Evolutionary conservation across 495 filamentous ascomycete species (phyloP), one percentile per base, ranked within the genome.

Genomic region (Neurospora discreta): DNA sequence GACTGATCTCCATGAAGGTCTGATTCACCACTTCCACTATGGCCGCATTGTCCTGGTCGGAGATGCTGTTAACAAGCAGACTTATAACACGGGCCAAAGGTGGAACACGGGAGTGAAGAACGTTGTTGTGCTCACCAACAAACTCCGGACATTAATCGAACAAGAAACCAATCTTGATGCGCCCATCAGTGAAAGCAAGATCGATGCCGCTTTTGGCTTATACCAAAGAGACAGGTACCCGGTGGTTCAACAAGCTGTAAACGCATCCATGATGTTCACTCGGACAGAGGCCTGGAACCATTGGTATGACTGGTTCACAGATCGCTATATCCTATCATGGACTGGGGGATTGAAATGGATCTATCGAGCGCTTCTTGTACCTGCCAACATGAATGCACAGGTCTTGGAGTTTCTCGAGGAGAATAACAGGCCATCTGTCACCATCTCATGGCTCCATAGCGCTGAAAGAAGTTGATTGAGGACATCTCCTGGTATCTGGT

Each of bases 1-100:
- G 72, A 65, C 70, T 18, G 70, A 70, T 38, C 68, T 85, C 1
- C 80, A 84, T 69, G 83, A 86, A 70, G 82, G 80, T 9, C 69
- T 82, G 16, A 72, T 82, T 60, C 71, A 80, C 20, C 70, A 75
- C 43, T 83, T 81, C 78, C 74, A 71, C 38, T 78, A 80, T 68
- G 75, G 74, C 15, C 77, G 82, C 20, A 77, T 82, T 3, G 78
- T 82, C 1, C 79, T 83, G 65, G 72, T 80, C 0, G 84, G 84
- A 18, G 84, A 85, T 71, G 77, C 82, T 0, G 80, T 77, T 41
- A 82, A 83, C 72, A 85, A 84, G 73, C 80, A 82, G 70, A 80
- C 78, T 5, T 77, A 77, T 9, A 80, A 78, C 58, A 52, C 73
- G 13, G 81, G 79, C 0, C 78, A 78, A 16, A 81, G 81, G 13